Evolutionary conservation across 1,139 yeast genomes (phyloP).

Genomic region (Zygosaccharomyces sapae): DNA sequence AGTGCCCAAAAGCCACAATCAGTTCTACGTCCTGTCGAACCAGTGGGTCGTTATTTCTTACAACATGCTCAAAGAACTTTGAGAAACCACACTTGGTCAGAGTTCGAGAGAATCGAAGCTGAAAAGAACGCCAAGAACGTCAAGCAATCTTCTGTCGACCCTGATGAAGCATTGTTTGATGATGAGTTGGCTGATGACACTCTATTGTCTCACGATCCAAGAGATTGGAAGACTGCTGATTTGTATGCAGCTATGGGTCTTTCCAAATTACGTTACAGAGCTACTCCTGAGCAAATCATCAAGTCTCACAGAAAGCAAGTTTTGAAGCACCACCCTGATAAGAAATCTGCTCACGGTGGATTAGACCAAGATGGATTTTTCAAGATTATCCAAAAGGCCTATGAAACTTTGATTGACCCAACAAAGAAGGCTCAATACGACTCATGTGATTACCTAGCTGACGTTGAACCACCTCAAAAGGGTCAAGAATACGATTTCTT

Average conservation of each 20-base stretch:
- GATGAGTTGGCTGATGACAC: slow-evolving; percentile 65
- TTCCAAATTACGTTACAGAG: slow-evolving; percentile 84
- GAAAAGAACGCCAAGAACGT: slow-evolving; percentile 75
- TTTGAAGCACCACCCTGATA: slow-evolving; percentile 96
- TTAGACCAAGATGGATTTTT: slow-evolving; percentile 92
- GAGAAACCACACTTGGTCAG: slow-evolving; percentile 98
- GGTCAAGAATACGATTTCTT: slow-evolving; percentile 70
- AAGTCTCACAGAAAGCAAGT: slow-evolving; percentile 97
- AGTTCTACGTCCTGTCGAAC: slow-evolving; percentile 85
- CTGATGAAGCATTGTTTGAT: slow-evolving; percentile 71
- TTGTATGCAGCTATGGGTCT: slow-evolving; percentile 94
- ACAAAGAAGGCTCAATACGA: slow-evolving; percentile 87
- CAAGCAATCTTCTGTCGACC: slow-evolving; percentile 65
- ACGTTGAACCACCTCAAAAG: slow-evolving; percentile 73
- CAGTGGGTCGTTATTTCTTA: slow-evolving; percentile 91
- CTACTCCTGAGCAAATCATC: slow-evolving; percentile 90
- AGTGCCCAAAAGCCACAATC: slow-evolving; percentile 57
- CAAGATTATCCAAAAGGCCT: slow-evolving; percentile 96
- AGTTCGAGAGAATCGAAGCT: slow-evolving; percentile 90
- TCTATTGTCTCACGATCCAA: slow-evolving; percentile 83
- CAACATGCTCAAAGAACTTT: slow-evolving; percentile 96
- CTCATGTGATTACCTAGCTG: slow-evolving; percentile 88
- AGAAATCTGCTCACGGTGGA: slow-evolving; percentile 75
- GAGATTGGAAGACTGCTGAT: slow-evolving; percentile 97
- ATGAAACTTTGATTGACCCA: slow-evolving; percentile 83